Base-by-base conservation (phyloP, 2,329 filamentous ascomycete genomes). In the Fusarium globosum region DNA sequence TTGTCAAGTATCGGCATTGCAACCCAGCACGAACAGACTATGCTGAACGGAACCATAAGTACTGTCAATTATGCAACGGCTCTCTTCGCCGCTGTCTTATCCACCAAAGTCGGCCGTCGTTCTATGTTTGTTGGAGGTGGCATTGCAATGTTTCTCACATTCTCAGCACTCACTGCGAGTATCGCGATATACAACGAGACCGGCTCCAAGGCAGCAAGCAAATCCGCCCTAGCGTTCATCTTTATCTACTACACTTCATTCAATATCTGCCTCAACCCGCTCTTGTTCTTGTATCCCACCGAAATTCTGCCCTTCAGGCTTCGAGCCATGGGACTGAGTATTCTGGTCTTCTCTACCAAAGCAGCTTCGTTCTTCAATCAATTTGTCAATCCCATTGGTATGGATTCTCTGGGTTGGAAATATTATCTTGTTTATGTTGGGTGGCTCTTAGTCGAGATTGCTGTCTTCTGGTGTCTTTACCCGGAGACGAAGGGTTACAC, bases 401-500 rank as follows among this genome's bases (percentile, higher is more conserved):
- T 84, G 69, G 76, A 74, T 15, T 46, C 35, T 28, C 28, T 73
- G 30, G 69, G 67, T 9, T 73, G 71, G 71, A 71, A 73, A 35
- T 74, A 73, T 12, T 74, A 79, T 35, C 51, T 78, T 1, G 74
- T 78, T 1, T 79, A 78, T 59, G 76, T 78, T 30, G 68, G 20
- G 14, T 77, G 75, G 74, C 55, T 77, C 3, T 28, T 69, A 10
- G 36, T 79, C 2, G 77, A 79, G 46, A 70, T 76, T 20, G 48
- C 58, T 39, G 56, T 77, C 49, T 74, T 78, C 9, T 86, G 83
- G 69, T 81, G 84, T 69, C 81, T 85, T 61, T 85, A 85, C 55
- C 83, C 83, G 0, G 84, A 86, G 69, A 85, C 85, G 0, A 79
- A 81, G 72, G 76, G 74, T 45, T 84, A 85, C 39, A 86, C 83